Evolutionary conservation across 2,329 filamentous ascomycete species (phyloP).

Genomic region (Ophiosphaerella herpotricha): DNA sequence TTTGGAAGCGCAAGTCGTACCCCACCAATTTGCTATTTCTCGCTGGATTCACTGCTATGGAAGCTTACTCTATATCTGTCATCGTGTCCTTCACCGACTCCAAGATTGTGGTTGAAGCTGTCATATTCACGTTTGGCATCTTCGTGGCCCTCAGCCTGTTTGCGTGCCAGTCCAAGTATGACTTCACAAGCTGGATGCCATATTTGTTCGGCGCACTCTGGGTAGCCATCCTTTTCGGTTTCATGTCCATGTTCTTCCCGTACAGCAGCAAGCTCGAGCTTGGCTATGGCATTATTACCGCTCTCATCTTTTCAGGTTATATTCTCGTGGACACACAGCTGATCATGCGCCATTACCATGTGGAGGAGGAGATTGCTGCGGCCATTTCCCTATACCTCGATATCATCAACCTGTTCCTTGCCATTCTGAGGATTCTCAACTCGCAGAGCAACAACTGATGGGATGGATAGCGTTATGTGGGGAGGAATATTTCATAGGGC

Average conservation of each 20-base stretch:
- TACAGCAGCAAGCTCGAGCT: constrained; percentile 81
- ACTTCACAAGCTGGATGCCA: constrained; percentile 96
- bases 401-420: constrained; percentile 95
- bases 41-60: constrained; percentile 82
- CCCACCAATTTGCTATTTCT: constrained; percentile 95
- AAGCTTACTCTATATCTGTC: constrained; percentile 92
- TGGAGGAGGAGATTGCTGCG: constrained; percentile 96
- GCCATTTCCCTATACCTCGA: constrained; percentile 95
- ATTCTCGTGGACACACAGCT: constrained; percentile 96
- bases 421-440: constrained; percentile 94
- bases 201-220: constrained; percentile 91
- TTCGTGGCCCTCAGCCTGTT: constrained; percentile 73
- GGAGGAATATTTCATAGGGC: background rate
- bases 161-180: constrained; percentile 96
- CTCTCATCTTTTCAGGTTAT: constrained; percentile 90
- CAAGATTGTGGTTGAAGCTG: constrained; percentile 83
- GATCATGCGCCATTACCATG: constrained; percentile 92
- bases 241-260: constrained; percentile 90
- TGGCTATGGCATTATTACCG: constrained; percentile 78
- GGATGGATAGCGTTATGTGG: background rate
- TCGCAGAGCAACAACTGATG: constrained; percentile 88
- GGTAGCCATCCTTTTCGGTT: constrained; percentile 88
- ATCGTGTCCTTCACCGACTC: constrained; percentile 89
- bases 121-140: constrained; percentile 76
- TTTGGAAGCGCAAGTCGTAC: constrained; percentile 65